Conservation (phyloP, 2,329 filamentous ascomycete species). For the Aureobasidium sp. region DNA sequence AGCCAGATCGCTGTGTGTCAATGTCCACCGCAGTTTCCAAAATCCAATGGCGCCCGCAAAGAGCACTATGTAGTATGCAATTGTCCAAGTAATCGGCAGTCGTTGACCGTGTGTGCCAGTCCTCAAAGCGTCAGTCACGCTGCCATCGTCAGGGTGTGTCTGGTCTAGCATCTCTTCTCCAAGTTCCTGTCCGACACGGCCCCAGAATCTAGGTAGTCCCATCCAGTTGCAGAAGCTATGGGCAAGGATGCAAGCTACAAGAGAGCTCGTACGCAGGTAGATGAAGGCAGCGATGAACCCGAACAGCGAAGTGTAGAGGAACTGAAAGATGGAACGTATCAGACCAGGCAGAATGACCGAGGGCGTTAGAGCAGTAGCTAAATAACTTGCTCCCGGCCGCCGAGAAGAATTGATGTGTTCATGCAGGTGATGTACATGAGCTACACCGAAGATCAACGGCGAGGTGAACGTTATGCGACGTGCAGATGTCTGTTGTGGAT, state of each 20-base stretch:
- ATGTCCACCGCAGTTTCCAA: conserved; percentile 60
- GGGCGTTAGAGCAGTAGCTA: conserved; percentile 31
- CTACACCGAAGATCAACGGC: conserved; percentile 84
- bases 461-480: conserved; percentile 66
- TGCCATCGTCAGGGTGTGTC: conserved; percentile 15
- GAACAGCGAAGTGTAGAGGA: conserved; percentile 86
- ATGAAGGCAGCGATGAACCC: conserved; percentile 89
- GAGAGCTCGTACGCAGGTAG: conserved; percentile 75
- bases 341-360: conserved; percentile 35
- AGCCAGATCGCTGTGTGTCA: conserved; percentile 56
- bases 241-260: conserved; percentile 66
- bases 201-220: conserved; percentile 82
- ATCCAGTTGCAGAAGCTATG: conserved; percentile 91
- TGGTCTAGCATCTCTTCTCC: conserved; percentile 21
- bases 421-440: conserved; percentile 93
- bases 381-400: conserved; percentile 43
- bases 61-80: conserved; percentile 72
- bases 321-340: conserved; percentile 70
- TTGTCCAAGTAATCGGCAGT: conserved; percentile 56
- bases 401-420: conserved; percentile 82
- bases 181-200: conserved; percentile 55
- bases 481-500: conserved; percentile 22
- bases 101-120: conserved; percentile 23
- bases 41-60: conserved; percentile 65
- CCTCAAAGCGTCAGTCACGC: conserved; percentile 26